Conservation (phyloP, 441 rosid species). For the Kokia cookei region DNA sequence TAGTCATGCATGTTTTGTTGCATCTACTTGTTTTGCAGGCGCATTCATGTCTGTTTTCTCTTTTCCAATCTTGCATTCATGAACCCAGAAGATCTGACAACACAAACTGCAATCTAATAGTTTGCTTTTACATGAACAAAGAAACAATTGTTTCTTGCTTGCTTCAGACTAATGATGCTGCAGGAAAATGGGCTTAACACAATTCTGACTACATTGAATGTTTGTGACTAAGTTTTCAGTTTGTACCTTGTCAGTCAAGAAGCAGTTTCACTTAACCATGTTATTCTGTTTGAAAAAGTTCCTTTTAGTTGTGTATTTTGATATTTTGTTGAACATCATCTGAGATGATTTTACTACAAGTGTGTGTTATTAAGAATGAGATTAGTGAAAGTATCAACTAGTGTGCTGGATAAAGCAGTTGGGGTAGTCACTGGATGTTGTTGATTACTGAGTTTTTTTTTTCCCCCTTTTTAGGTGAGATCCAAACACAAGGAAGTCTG, state of each 20-base stretch:
- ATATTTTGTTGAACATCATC: background rate
- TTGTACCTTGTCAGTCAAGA: background rate
- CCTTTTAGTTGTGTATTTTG: background rate
- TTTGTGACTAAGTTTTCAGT: background rate
- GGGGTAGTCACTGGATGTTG: background rate
- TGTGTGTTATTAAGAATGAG: background rate
- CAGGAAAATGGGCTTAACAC: background rate
- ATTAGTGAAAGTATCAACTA: background rate
- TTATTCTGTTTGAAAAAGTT: background rate
- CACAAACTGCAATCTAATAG: background rate
- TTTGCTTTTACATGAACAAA: background rate
- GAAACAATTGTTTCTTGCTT: background rate
- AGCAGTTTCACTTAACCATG: background rate
- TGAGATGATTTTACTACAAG: background rate
- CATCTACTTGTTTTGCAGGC: background rate
- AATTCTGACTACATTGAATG: background rate
- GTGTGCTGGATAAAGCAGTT: background rate
- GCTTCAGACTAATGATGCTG: background rate
- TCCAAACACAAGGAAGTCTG: constrained; percentile 99
- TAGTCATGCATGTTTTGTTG: background rate
- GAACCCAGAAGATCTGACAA: background rate
- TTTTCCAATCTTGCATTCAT: background rate
- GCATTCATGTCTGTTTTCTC: background rate
- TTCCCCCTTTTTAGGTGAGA: constrained; percentile 59
- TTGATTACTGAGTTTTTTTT: background rate